Base-by-base conservation (phyloP, 2,329 filamentous ascomycete genomes). In the Alternaria rosae region DNA sequence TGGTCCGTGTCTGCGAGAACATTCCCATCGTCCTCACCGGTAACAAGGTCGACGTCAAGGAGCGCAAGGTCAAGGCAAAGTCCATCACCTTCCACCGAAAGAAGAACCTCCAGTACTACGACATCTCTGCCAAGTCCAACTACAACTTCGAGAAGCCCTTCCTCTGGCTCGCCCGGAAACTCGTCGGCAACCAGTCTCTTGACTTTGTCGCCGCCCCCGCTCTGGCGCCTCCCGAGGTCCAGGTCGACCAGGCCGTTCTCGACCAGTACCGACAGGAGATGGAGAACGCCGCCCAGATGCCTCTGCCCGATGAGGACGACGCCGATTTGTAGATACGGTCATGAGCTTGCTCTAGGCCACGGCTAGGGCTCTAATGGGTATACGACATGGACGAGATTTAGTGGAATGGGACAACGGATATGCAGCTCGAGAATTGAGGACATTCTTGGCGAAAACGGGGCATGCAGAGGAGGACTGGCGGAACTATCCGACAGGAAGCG, bases 71-170 rank as follows among this genome's bases (percentile, higher is more conserved):
- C 82, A 99, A 99, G 91, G 95, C 95, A 81, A 99, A 99, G 92
- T 96, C 94, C 81, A 99, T 99, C 85, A 99, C 95, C 73, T 99
- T 99, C 92, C 95, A 99, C 89, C 93, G 95, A 85, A 99, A 99
- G 92, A 99, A 99, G 91, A 99, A 98, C 86, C 91, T 99, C 55
- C 95, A 99, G 86, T 99, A 98, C 89, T 99, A 99, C 88, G 95
- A 98, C 77, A 98, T 98, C 82, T 97, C 93, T 43, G 95, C 95
- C 84, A 99, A 98, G 88, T 97, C 94, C 80, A 98, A 98, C 89
- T 98, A 99, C 87, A 98, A 98, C 90, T 98, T 98, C 84, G 94
- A 98, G 91, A 99, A 98, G 90, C 94, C 94, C 69, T 98, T 99
- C 92, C 91, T 98, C 77, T 98, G 95, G 95, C 91, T 99, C 77